Evolutionary conservation across 495 filamentous ascomycete genomes (phyloP).

Genomic region (Neurospora sp.): DNA sequence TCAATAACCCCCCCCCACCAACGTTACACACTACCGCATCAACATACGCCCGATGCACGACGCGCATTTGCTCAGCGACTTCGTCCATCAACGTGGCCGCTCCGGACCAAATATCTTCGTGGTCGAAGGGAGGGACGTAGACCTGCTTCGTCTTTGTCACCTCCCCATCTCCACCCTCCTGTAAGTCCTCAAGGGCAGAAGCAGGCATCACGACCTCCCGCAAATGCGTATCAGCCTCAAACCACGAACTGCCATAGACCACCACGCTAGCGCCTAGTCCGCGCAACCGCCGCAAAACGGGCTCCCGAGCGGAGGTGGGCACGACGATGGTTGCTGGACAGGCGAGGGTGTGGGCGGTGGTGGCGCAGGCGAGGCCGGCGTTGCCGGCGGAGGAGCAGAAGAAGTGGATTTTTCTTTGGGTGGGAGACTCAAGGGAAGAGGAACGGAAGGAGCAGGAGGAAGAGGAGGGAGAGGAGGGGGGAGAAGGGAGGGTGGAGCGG

Average conservation of each 20-base stretch:
- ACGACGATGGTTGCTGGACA: constrained; percentile 76
- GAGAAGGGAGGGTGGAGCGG: constrained; percentile 31
- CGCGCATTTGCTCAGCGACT: constrained; percentile 48
- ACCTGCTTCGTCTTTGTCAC: constrained; percentile 40
- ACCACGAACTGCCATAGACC: constrained; percentile 61
- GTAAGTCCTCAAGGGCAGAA: background rate
- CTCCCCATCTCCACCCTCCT: background rate
- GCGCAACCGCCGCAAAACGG: constrained; percentile 55
- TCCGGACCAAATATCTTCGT: constrained; percentile 77
- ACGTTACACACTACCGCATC: constrained; percentile 76
- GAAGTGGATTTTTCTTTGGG: constrained; percentile 51
- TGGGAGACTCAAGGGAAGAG: too few relatives aligned
- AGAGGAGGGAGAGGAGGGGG: constrained; percentile 15
- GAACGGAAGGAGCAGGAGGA: constrained; percentile 3
- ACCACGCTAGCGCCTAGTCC: constrained; percentile 55
- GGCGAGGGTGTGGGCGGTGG: constrained; percentile 59
- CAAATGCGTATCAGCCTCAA: constrained; percentile 67
- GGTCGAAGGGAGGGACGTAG: constrained; percentile 92
- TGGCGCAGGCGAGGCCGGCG: constrained; percentile 83
- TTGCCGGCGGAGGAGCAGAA: constrained; percentile 85
- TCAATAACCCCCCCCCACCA: constrained; percentile 81
- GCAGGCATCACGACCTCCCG: constrained; percentile 45
- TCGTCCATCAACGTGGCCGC: constrained; percentile 66
- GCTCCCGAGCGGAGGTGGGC: constrained; percentile 49
- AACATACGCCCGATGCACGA: constrained; percentile 27